Percentiles rank a stretch among this genome's conserved stretches.
Conservation (phyloP, 768 basidiomycete species). For the Tulasnella sp. region DNA sequence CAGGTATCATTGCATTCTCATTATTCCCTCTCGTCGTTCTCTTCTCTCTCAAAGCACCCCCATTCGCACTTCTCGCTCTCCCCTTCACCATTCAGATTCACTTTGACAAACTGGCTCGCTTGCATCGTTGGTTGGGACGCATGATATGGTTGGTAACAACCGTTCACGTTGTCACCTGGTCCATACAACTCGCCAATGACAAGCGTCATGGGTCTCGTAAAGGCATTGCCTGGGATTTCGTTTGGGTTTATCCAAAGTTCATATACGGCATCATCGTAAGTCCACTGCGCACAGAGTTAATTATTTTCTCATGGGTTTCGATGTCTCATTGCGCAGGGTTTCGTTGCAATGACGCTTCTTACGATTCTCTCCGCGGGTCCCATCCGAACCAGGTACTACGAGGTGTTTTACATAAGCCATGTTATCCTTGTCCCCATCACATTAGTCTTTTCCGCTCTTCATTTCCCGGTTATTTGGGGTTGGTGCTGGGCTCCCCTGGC, state of each 20-base stretch:
- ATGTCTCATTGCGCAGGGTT: constrained; percentile 33
- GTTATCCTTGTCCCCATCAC: constrained; percentile 50
- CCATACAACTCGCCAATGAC: constrained; percentile 47
- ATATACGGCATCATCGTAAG: constrained; percentile 42
- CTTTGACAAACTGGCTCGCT: constrained; percentile 59
- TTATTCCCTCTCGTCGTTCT: constrained; percentile 57
- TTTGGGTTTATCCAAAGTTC: constrained; percentile 49
- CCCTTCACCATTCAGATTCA: constrained; percentile 49
- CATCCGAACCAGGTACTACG: constrained; percentile 42
- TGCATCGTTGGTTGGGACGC: constrained; percentile 61
- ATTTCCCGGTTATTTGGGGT: constrained; percentile 51
- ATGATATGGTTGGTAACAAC: constrained; percentile 51
- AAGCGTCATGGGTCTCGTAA: constrained; percentile 31
- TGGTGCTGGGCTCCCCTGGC: constrained; percentile 55
- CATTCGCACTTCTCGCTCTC: constrained; percentile 58
- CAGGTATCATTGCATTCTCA: constrained; percentile 59
- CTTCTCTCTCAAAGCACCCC: constrained; percentile 55
- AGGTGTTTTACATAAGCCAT: constrained; percentile 54
- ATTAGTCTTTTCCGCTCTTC: constrained; percentile 46
- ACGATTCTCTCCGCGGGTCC: constrained; percentile 38
- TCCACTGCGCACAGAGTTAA: not conserved
- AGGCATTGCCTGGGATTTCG: constrained; percentile 30
- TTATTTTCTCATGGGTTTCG: not conserved
- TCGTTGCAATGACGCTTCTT: constrained; percentile 39
- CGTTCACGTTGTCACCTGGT: constrained; percentile 55